These are phyloP conservation scores for Neltuma alba DNA, from an alignment of 306 rosid species.

Conservation along the genomic window DNA sequence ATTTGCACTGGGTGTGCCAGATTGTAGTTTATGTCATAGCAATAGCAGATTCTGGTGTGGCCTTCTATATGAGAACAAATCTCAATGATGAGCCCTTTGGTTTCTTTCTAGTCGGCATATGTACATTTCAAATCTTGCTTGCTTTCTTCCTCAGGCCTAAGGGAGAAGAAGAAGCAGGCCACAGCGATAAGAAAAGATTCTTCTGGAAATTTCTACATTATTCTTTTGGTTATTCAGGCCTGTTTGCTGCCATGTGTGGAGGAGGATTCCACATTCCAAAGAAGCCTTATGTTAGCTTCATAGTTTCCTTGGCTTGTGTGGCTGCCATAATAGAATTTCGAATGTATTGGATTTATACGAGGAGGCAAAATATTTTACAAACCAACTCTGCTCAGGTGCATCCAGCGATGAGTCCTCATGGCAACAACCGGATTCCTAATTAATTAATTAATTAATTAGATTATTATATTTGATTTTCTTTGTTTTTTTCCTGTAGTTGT, in stretches of 20 bases:
- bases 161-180: neutral
- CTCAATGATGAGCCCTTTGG: constrained; percentile 30
- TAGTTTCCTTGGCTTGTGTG: too few species aligned
- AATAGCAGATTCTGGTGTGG: constrained; percentile 30
- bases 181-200: neutral
- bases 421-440: too few species aligned
- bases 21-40: constrained; percentile 14
- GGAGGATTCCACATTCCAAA: constrained; percentile 34
- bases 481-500: too few species aligned
- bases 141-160: constrained; percentile 16
- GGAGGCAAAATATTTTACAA: too few species aligned
- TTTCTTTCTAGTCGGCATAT: neutral
- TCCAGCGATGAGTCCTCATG: too few species aligned
- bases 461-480: too few species aligned
- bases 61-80: constrained; percentile 10
- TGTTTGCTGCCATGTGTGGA: neutral
- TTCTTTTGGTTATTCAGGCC: neutral
- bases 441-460: too few species aligned
- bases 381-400: too few species aligned
- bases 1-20: constrained; percentile 29
- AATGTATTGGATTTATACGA: too few species aligned
- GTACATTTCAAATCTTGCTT: constrained; percentile 18
- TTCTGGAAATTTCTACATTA: constrained; percentile 33
- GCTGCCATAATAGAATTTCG: too few species aligned
- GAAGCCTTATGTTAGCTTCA: neutral